Conservation (phyloP, 768 basidiomycete genomes). For the Leccinum subgranulosum region DNA sequence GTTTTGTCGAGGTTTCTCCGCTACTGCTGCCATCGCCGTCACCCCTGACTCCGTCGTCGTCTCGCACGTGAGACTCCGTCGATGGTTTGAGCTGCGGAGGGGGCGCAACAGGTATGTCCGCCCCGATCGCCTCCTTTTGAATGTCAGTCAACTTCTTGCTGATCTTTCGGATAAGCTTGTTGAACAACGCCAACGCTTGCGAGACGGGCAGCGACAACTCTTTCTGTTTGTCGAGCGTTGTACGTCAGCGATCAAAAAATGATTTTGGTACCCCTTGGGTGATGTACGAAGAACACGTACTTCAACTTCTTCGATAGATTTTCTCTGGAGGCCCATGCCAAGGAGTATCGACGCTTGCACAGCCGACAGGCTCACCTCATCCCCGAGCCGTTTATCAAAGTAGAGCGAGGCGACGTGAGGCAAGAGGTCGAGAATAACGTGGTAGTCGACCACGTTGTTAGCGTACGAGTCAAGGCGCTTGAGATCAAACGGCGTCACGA, state of each 20-base stretch:
- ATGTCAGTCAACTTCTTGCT: constrained; percentile 71
- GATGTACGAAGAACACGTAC: constrained; percentile 36
- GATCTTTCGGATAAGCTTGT: constrained; percentile 86
- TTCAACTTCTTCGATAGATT: constrained; percentile 87
- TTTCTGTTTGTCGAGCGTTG: constrained; percentile 38
- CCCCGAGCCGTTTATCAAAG: constrained; percentile 72
- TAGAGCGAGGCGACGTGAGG: constrained; percentile 79
- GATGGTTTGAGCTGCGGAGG: constrained; percentile 15
- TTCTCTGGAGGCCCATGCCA: constrained; percentile 86
- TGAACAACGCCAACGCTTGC: constrained; percentile 87
- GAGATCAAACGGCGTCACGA: constrained; percentile 89
- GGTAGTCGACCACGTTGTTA: constrained; percentile 95
- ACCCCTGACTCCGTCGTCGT: background rate
- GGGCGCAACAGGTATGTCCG: constrained; percentile 50
- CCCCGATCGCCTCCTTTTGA: constrained; percentile 73
- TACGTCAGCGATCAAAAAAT: constrained; percentile 4
- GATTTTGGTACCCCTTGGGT: background rate
- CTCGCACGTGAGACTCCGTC: constrained; percentile 12
- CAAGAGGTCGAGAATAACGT: constrained; percentile 90
- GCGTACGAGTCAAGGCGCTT: constrained; percentile 95
- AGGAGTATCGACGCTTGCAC: constrained; percentile 91
- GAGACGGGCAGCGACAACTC: constrained; percentile 84
- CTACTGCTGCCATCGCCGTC: constrained; percentile 7
- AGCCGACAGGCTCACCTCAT: constrained; percentile 69
- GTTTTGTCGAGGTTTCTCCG: background rate